Evolutionary conservation across 169 alveolate genomes (phyloP), one percentile per base, ranked within the genome.

Genomic region (Eimeria zaria): DNA sequence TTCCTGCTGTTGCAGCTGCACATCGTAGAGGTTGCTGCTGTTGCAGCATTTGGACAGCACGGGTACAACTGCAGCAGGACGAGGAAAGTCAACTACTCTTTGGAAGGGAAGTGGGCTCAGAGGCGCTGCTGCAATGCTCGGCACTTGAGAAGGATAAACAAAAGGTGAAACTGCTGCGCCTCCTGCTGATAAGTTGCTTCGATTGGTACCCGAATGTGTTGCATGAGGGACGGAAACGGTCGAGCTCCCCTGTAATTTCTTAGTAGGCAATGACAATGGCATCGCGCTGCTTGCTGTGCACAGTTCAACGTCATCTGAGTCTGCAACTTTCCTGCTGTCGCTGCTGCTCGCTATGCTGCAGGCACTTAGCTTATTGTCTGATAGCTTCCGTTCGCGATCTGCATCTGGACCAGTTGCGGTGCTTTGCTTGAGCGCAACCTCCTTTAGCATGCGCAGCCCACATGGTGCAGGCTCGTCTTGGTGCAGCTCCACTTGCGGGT

Each of bases 51-150:
- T 33, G 73, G 91, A 20, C 27, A 53, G 39, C 36, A 55, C 53
- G 55, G 91, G 91, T 36, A 33, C 67, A 51, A 60, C 91, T 18
- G 91, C 76, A 30, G 58, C 91, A 30, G 91, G 91, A 12, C 91
- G 91, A 53, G 74, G 74, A 39, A 83, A 83, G 46, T 51, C 91
- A 53, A 83, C 91, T 8, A 83, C 22, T 51, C 76, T 58, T 55
- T 83, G 74, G 74, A 53, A 33, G 48, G 89, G 83, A 16, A 78
- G 88, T 11, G 67, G 88, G 44, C 88, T 30, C 20, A 24, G 88
- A 2, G 60, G 88, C 41, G 44, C 88, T 24, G 67, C 67, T 27
- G 88, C 30, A 0, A 44, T 78, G 88, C 30, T 78, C 67, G 44
- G 39, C 67, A 27, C 44, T 27, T 67, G 27, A 24, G 44, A 48